These are phyloP conservation scores for Niveomyces coronatus DNA, from an alignment of 2,329 filamentous ascomycete genomes.

Conservation along the genomic window DNA sequence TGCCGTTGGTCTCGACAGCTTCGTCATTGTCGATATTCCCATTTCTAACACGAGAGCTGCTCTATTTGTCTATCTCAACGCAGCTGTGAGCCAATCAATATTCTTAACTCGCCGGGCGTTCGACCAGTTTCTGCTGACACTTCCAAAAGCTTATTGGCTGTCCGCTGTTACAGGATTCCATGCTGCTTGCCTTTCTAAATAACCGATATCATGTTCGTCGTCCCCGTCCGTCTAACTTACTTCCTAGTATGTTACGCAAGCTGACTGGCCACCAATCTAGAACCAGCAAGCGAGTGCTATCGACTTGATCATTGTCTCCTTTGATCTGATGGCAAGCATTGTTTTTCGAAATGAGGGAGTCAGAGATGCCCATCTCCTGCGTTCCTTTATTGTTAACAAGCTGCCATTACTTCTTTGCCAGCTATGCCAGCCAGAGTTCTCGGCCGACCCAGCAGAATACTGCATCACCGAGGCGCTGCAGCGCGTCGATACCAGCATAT, in stretches of 20 bases:
- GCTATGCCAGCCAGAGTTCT: conserved; percentile 54
- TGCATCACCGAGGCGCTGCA: conserved; percentile 61
- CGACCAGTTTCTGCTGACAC: too few relatives aligned
- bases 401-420: conserved; percentile 44
- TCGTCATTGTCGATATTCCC: conserved; percentile 53
- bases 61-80: conserved; percentile 76
- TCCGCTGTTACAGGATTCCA: conserved; percentile 71
- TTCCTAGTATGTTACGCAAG: too few relatives aligned
- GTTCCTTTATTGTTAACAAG: conserved; percentile 74
- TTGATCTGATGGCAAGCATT: conserved; percentile 81
- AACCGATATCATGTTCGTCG: conserved; percentile 66
- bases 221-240: conserved; percentile 1
- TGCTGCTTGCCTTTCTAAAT: conserved; percentile 69
- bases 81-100: conserved; percentile 66
- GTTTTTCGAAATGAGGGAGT: conserved; percentile 55
- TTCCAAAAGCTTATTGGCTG: conserved; percentile 63
- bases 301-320: conserved; percentile 78
- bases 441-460: conserved; percentile 65
- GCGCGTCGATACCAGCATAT: conserved; percentile 74
- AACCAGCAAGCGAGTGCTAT: conserved; percentile 68
- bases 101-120: too few relatives aligned
- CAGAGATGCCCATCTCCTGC: conserved; percentile 59
- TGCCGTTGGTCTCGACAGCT: conserved; percentile 43
- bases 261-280: too few relatives aligned
- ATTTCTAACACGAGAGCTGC: conserved; percentile 68